A percentile compares a stretch with the other conserved stretches of the same genome.
phyloP scores from a whole-genome alignment of 2,329 filamentous ascomycete genomes.

The Cucurbitaria berberidis region DNA sequence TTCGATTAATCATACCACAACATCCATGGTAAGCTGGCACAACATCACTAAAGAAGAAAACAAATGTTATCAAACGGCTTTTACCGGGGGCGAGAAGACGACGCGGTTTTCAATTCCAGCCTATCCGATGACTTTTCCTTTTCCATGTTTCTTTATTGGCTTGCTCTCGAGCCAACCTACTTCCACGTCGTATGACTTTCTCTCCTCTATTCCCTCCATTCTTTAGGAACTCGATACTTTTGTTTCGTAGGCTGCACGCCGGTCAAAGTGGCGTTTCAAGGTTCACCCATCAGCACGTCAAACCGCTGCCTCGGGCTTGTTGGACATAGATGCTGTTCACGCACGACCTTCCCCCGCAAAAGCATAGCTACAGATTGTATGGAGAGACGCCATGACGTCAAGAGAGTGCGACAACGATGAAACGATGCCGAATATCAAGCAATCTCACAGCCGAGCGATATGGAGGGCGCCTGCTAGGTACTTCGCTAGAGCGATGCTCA shows the following conservation, averaged over 20 bases:
- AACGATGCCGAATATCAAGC: not conserved
- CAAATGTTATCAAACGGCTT: not conserved
- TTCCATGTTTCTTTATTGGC: not conserved
- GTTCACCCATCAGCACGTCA: conserved; percentile 2
- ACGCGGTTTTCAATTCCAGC: not conserved
- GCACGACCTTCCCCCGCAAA: not conserved
- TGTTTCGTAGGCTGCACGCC: too few relatives aligned
- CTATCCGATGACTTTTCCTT: not conserved
- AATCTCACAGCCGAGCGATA: not conserved
- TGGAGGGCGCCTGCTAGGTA: not conserved
- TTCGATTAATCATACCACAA: not conserved
- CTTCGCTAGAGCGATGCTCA: not conserved
- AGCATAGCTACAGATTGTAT: not conserved
- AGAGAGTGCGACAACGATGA: not conserved
- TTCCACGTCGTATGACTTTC: not conserved
- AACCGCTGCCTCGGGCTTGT: not conserved
- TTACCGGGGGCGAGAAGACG: not conserved
- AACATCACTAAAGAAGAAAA: not conserved
- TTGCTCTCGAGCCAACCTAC: not conserved
- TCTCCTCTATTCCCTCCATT: not conserved
- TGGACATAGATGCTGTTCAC: not conserved
- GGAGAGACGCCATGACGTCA: not conserved
- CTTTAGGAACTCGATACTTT: not conserved
- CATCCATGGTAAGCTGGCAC: not conserved
- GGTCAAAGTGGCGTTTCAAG: too few relatives aligned